These are phyloP conservation scores for Rhizopus arrhizus DNA, from an alignment of 371 early-diverging fungal species.

Conservation along the genomic window DNA sequence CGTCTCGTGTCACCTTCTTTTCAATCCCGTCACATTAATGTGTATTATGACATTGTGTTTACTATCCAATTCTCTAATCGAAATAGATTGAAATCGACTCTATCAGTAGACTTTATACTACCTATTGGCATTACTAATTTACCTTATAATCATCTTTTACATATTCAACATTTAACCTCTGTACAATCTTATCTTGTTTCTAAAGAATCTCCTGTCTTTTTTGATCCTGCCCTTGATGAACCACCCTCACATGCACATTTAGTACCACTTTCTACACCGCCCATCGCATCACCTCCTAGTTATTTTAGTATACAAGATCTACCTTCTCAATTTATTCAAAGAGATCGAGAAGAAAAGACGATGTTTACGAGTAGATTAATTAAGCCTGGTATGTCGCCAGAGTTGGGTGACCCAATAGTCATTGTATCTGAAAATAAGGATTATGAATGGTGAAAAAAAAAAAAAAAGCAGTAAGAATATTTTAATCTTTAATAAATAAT, in stretches of 20 bases:
- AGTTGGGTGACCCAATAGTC: slow-evolving; percentile 26
- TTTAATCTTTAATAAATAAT: background rate
- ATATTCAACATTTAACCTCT: slow-evolving; percentile 37
- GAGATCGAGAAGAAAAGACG: slow-evolving; percentile 21
- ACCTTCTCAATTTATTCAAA: slow-evolving; percentile 24
- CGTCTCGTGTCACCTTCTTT: slow-evolving; percentile 41
- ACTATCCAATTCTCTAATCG: slow-evolving; percentile 23
- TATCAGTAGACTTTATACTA: slow-evolving; percentile 25
- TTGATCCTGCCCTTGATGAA: slow-evolving; percentile 37
- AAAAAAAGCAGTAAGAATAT: background rate
- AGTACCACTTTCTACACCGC: slow-evolving; percentile 22
- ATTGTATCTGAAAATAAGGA: slow-evolving; percentile 26
- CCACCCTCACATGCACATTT: slow-evolving; percentile 17
- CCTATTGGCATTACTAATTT: slow-evolving; percentile 42
- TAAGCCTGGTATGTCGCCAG: slow-evolving; percentile 26
- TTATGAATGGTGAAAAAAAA: slow-evolving; percentile 27
- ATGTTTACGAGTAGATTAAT: slow-evolving; percentile 25
- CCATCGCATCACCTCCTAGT: slow-evolving; percentile 22
- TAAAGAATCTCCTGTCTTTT: slow-evolving; percentile 40
- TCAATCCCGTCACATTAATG: slow-evolving; percentile 33
- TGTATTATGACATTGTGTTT: slow-evolving; percentile 33
- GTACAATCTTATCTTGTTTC: slow-evolving; percentile 33
- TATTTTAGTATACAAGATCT: slow-evolving; percentile 25
- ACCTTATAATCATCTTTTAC: slow-evolving; percentile 36
- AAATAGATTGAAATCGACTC: slow-evolving; percentile 21